Conservation (phyloP, 2,329 filamentous ascomycete genomes). For the Alternaria solani region DNA sequence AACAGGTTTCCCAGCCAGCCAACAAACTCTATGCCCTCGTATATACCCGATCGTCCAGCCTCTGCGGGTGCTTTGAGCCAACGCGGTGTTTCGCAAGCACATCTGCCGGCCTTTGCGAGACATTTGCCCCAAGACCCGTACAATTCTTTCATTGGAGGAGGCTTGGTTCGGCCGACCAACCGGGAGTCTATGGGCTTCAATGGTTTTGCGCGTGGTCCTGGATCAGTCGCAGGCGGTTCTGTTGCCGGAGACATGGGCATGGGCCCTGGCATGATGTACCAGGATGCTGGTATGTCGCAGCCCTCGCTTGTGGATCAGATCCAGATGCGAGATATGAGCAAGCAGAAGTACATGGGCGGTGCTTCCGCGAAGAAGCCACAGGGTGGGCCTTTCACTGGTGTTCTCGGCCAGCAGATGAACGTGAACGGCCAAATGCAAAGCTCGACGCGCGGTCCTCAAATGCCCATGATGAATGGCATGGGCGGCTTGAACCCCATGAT, state of each 20-base stretch:
- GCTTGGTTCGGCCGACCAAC: conserved; percentile 42
- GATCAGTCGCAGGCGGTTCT: conserved; percentile 46
- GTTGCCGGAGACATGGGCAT: conserved; percentile 28
- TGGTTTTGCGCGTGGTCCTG: conserved; percentile 43
- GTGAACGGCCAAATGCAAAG: conserved; percentile 27
- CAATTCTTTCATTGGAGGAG: conserved; percentile 44
- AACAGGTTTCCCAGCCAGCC: conserved; percentile 40
- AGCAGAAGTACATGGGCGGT: conserved; percentile 48
- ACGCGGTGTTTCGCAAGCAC: conserved; percentile 25
- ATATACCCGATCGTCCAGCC: conserved; percentile 47
- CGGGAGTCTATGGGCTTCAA: conserved; percentile 51
- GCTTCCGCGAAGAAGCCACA: conserved; percentile 43
- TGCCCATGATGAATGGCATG: conserved; percentile 37
- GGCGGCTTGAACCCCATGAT: conserved; percentile 32
- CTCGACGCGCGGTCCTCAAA: conserved; percentile 38
- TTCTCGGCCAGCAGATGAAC: conserved; percentile 47
- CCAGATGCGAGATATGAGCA: conserved; percentile 47
- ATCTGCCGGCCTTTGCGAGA: conserved; percentile 48
- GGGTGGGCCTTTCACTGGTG: conserved; percentile 46
- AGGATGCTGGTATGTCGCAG: conserved; percentile 40
- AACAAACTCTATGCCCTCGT: conserved; percentile 43
- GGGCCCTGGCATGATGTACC: conserved; percentile 37
- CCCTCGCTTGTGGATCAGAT: conserved; percentile 50
- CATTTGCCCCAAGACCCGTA: conserved; percentile 48
- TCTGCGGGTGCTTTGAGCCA: conserved; percentile 40